Conservation (phyloP, 805 yeast genomes). For the Cyberlindnera subsufficiens region DNA sequence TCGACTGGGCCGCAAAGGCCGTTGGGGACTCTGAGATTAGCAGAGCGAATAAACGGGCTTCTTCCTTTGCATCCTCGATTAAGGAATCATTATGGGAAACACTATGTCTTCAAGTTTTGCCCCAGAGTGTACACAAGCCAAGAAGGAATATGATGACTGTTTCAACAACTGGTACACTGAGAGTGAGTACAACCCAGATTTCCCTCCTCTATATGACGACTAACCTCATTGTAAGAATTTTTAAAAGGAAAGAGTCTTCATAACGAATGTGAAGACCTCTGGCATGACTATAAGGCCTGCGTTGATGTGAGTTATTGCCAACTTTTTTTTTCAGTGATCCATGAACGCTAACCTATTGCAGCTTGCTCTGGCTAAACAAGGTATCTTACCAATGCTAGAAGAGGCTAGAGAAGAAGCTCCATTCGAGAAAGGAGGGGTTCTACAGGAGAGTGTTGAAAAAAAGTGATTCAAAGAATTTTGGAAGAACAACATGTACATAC, state of each 20-base stretch:
- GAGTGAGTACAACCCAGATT: slow-evolving; percentile 31
- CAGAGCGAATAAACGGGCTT: too few relatives aligned
- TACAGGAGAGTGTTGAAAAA: slow-evolving; percentile 7
- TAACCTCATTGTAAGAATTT: slow-evolving; percentile 35
- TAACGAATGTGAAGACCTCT: slow-evolving; percentile 87
- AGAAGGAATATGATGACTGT: slow-evolving; percentile 84
- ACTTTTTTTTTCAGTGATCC: not conserved
- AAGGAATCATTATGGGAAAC: slow-evolving; percentile 48
- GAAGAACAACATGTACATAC: slow-evolving; percentile 4
- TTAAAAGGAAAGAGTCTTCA: slow-evolving; percentile 47
- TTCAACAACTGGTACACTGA: slow-evolving; percentile 95
- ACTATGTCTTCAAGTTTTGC: slow-evolving; percentile 86
- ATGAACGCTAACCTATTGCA: slow-evolving; percentile 12
- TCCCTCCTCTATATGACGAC: not conserved
- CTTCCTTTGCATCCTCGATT: too few relatives aligned
- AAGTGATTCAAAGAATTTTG: not conserved
- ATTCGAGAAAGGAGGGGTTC: slow-evolving; percentile 60
- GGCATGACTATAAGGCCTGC: slow-evolving; percentile 88
- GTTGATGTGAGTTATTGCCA: slow-evolving; percentile 43
- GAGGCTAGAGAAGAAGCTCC: slow-evolving; percentile 90
- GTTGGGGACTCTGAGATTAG: not conserved
- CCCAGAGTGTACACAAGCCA: slow-evolving; percentile 89
- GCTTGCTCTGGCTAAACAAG: slow-evolving; percentile 59
- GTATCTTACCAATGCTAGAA: slow-evolving; percentile 76
- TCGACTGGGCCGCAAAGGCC: slow-evolving; percentile 33